Conservation (phyloP, 768 basidiomycete species). For the Rhodotorula kratochvilovae region DNA sequence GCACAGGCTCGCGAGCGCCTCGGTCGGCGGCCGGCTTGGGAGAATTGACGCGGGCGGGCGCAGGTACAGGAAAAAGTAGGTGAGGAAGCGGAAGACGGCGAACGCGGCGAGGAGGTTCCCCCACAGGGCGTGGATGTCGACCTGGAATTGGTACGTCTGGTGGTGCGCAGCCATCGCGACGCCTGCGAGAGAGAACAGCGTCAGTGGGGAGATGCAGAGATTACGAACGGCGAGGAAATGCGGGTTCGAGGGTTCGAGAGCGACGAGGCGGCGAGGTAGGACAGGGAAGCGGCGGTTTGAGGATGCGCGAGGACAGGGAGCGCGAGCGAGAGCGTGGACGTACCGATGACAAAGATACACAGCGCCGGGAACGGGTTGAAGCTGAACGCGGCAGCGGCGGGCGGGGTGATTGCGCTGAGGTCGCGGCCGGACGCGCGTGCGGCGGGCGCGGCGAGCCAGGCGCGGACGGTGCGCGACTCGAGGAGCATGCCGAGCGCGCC, state of each 20-base stretch:
- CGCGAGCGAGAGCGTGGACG: conserved; percentile 78
- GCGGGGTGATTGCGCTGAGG: conserved; percentile 51
- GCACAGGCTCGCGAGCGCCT: conserved; percentile 80
- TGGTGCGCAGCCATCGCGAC: conserved; percentile 88
- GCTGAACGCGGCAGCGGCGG: conserved; percentile 66
- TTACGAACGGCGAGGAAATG: too few relatives aligned
- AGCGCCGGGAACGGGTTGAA: conserved; percentile 61
- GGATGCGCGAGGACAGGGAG: too few relatives aligned
- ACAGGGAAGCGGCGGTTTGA: too few relatives aligned
- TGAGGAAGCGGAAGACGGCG: conserved; percentile 72
- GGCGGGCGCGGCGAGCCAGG: conserved; percentile 65
- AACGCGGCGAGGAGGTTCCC: conserved; percentile 77
- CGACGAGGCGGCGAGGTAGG: too few relatives aligned
- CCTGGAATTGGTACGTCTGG: conserved; percentile 89
- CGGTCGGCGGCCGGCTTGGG: conserved; percentile 88
- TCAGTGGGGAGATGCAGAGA: conserved; percentile 60
- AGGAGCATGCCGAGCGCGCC: conserved; percentile 83
- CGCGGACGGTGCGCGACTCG: conserved; percentile 68
- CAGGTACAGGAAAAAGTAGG: conserved; percentile 92
- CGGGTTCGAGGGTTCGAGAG: too few relatives aligned
- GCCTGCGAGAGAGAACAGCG: conserved; percentile 89
- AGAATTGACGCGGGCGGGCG: conserved; percentile 48
- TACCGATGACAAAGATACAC: conserved; percentile 83
- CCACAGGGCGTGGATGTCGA: conserved; percentile 87
- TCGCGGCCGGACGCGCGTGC: conserved; percentile 46